Conservation (phyloP, 2,329 filamentous ascomycete genomes). For the Trichoderma lentiforme region DNA sequence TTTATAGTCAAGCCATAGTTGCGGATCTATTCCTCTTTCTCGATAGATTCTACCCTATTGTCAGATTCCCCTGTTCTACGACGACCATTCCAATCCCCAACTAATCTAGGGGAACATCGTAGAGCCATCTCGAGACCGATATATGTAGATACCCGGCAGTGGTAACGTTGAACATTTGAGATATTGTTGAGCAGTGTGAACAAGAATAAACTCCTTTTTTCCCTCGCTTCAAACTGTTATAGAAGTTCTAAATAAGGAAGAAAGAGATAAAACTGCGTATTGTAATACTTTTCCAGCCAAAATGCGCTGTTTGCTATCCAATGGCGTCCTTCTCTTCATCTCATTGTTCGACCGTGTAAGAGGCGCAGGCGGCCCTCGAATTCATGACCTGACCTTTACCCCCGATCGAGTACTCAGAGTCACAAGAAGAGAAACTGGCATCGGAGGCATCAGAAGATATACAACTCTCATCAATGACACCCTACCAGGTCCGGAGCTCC, state of each 20-base stretch:
- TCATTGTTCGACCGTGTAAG: background rate
- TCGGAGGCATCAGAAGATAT: slow-evolving; percentile 20
- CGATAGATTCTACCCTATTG: background rate
- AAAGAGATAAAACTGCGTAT: background rate
- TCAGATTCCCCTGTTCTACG: background rate
- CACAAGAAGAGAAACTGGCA: slow-evolving; percentile 36
- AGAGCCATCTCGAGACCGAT: background rate
- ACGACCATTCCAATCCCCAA: background rate
- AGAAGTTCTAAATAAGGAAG: background rate
- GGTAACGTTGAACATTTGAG: background rate
- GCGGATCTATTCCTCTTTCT: background rate
- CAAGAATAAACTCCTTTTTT: background rate
- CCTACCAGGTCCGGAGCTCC: slow-evolving; percentile 48
- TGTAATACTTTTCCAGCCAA: background rate
- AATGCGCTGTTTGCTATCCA: background rate
- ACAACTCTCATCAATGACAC: slow-evolving; percentile 48
- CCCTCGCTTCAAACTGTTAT: background rate
- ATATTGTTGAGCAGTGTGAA: background rate
- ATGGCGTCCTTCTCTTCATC: background rate
- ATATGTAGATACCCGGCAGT: background rate
- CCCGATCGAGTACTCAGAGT: slow-evolving; percentile 48
- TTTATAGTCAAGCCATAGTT: background rate
- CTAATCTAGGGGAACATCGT: background rate
- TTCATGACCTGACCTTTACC: slow-evolving; percentile 30
- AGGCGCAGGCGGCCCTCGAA: background rate